Percentiles rank a stretch among this genome's conserved stretches.
These are phyloP conservation scores for Conringia planisiliqua DNA, from an alignment of 345 rosid species.

Conservation along the genomic window DNA sequence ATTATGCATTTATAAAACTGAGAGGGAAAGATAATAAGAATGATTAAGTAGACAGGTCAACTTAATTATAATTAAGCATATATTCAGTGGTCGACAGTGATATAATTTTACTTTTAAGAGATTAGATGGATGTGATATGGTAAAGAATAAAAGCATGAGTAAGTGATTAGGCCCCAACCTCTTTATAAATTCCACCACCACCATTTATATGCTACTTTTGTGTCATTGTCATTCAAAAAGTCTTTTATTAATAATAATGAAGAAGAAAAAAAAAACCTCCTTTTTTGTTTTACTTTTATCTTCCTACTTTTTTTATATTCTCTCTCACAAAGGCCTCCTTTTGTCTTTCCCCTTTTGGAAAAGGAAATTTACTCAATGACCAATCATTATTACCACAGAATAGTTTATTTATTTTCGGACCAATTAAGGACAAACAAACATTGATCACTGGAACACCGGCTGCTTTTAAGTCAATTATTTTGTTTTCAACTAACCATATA, in stretches of 20 bases:
- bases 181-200: conserved; percentile 37
- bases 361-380: conserved; percentile 32
- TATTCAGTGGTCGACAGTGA: conserved; percentile 35
- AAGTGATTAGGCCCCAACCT: conserved; percentile 36
- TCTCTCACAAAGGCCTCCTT: conserved; percentile 15
- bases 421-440: conserved; percentile 29
- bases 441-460: conserved; percentile 11
- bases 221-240: conserved; percentile 32
- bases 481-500: neutral
- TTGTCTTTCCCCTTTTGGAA: conserved; percentile 35
- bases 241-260: conserved; percentile 26
- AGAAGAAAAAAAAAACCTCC: neutral
- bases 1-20: neutral
- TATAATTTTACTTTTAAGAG: conserved; percentile 27
- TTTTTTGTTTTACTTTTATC: conserved; percentile 27
- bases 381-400: conserved; percentile 31
- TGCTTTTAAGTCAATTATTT: neutral
- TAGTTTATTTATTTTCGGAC: conserved; percentile 26
- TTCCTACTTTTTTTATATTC: neutral
- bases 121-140: conserved; percentile 32
- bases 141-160: conserved; percentile 33
- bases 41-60: conserved; percentile 29
- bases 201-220: conserved; percentile 27
- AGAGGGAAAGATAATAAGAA: conserved; percentile 12
- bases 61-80: conserved; percentile 24